A percentile compares a stretch with the other conserved stretches of the same genome.
phyloP scores from a whole-genome alignment of 2,329 filamentous ascomycete genomes.

The Phialocephala sp. region DNA sequence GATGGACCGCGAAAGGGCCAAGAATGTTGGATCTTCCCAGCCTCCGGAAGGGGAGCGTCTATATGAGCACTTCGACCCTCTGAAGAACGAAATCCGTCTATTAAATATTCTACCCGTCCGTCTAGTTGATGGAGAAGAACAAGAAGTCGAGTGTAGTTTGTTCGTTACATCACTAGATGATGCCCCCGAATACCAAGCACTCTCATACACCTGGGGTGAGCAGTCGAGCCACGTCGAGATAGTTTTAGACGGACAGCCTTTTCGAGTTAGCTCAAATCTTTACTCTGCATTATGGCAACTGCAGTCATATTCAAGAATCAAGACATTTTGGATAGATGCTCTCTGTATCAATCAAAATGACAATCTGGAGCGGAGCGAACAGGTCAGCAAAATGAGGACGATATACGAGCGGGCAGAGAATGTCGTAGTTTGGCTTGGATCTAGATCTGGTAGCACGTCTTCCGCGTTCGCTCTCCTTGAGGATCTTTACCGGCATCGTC shows the following conservation, averaged over 20 bases:
- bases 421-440: slow-evolving; percentile 20
- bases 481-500: no score
- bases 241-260: background rate
- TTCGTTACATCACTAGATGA: background rate
- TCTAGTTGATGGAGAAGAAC: no score
- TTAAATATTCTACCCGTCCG: no score
- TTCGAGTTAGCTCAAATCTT: background rate
- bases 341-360: slow-evolving; percentile 28
- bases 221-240: background rate
- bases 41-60: no score
- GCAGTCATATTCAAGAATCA: background rate
- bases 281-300: background rate
- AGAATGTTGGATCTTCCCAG: no score
- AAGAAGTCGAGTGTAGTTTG: no score
- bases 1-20: no score
- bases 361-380: slow-evolving; percentile 15
- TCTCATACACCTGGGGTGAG: background rate
- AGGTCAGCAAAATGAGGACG: slow-evolving; percentile 20
- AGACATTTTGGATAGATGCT: slow-evolving; percentile 20
- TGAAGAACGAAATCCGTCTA: no score
- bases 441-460: no score
- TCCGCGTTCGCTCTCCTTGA: no score
- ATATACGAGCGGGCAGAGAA: slow-evolving; percentile 20
- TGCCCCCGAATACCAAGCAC: background rate
- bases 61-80: no score